Evolutionary conservation across 208 protist species (phyloP), one percentile per base, ranked within the genome.

Genomic region (Trypanosoma brucei): DNA sequence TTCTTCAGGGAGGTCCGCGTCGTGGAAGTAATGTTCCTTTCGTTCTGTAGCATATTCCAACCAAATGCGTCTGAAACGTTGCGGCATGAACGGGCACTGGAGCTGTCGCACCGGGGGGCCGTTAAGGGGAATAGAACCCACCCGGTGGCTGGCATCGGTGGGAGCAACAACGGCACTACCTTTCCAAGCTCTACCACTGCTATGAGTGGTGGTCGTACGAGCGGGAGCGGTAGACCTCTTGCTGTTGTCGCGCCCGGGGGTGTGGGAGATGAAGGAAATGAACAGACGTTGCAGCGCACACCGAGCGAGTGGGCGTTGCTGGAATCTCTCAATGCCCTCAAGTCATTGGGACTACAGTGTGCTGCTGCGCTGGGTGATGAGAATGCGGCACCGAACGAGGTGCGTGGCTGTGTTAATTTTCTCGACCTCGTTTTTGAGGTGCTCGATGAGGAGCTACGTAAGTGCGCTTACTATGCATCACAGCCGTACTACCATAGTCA

Each of bases 41-140:
- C 56, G 3, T 83, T 79, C 68, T 82, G 77, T 35, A 82, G 75
- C 45, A 75, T 93, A 49, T 93, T 93, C 45, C 53, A 63, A 5
- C 9, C 3, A 9, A n/a, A 11, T 53, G 46, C 62, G n/a, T 8
- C 38, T 33, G 65, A 36, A 36, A 40, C 3, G 35, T 39, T 74
- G 13, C 59, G 65, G 3, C 38, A 62, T 13, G 72, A 78, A 40
- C 31, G 48, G 31, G 30, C 61, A 11, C 51, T 35, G 9, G 66
- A 78, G 39, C 56, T 66, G 33, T 50, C 57, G 37, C 72, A 75
- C 46, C 39, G 72, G 6, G n/a, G 53, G 1, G 50, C 50, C 0
- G 45, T 42, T 0, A 78, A 55, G 39, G 58, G 51, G 22, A 34
- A 33, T 39, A 36, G 31, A 7, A 65, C 49, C 30, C 37, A 54